Percentiles rank a stretch among this genome's conserved stretches.
Conservation (phyloP, 2,329 filamentous ascomycete genomes). For the Ramularia endophylla region DNA sequence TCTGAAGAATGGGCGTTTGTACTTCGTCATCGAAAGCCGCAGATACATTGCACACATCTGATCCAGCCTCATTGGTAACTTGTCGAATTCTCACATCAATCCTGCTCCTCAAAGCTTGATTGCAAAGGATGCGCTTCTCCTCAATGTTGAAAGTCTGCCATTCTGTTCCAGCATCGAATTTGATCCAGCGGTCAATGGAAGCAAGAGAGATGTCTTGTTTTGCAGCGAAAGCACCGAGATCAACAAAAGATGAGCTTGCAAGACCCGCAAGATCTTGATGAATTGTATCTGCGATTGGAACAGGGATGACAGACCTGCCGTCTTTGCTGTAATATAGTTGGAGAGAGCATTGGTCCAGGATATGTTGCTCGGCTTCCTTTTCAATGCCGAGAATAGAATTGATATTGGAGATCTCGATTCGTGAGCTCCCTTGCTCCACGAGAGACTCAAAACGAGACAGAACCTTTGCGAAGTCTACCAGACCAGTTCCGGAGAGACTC, state of each 20-base stretch:
- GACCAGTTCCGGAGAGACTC: slow-evolving; percentile 16
- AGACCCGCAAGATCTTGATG: slow-evolving; percentile 11
- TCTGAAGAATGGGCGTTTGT: slow-evolving; percentile 11
- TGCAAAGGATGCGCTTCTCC: slow-evolving; percentile 15
- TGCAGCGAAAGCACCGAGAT: slow-evolving; percentile 15
- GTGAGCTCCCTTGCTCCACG: slow-evolving; percentile 7
- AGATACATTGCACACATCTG: slow-evolving; percentile 12
- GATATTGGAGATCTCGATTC: slow-evolving; percentile 9
- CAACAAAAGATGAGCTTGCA: slow-evolving; percentile 10
- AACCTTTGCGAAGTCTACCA: slow-evolving; percentile 12
- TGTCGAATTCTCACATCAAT: slow-evolving; percentile 11
- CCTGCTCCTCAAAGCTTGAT: slow-evolving; percentile 9
- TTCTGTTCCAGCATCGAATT: slow-evolving; percentile 13
- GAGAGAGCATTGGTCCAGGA: slow-evolving; percentile 10
- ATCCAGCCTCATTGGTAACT: slow-evolving; percentile 9
- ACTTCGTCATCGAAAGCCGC: slow-evolving; percentile 9
- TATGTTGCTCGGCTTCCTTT: slow-evolving; percentile 9
- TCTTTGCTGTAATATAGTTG: slow-evolving; percentile 15
- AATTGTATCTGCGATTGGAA: slow-evolving; percentile 13
- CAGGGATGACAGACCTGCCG: slow-evolving; percentile 14
- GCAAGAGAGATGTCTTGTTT: slow-evolving; percentile 13
- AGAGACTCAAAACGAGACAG: slow-evolving; percentile 10
- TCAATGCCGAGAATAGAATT: slow-evolving; percentile 13
- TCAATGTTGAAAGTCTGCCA: slow-evolving; percentile 19
- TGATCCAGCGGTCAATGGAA: slow-evolving; percentile 16